Percentiles rank a stretch among this genome's conserved stretches.
phyloP scores from a whole-genome alignment of 768 basidiomycete species.

The Astraeus odoratus region DNA sequence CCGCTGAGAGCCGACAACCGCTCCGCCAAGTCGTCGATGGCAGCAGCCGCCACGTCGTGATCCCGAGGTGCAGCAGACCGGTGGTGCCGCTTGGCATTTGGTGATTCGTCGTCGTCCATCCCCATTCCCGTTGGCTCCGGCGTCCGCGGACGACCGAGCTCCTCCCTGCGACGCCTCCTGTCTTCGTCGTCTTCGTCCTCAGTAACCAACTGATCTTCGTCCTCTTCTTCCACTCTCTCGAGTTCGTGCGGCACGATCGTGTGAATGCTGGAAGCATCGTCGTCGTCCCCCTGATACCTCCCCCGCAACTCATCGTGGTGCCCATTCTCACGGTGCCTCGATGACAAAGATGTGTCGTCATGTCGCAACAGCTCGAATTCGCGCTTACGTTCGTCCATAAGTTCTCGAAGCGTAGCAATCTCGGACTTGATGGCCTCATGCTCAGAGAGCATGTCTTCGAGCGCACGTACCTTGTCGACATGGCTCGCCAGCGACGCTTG shows the following conservation, averaged over 20 bases:
- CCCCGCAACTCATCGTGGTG: slow-evolving; percentile 13
- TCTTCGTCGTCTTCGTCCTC: slow-evolving; percentile 43
- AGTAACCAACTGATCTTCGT: slow-evolving; percentile 47
- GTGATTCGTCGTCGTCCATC: slow-evolving; percentile 40
- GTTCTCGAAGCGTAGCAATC: slow-evolving; percentile 60
- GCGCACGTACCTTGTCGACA: slow-evolving; percentile 73
- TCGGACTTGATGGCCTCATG: slow-evolving; percentile 82
- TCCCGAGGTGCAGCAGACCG: slow-evolving; percentile 13
- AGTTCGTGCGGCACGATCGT: slow-evolving; percentile 67
- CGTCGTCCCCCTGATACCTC: slow-evolving; percentile 47
- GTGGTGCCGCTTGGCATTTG: slow-evolving; percentile 14
- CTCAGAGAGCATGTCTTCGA: slow-evolving; percentile 78
- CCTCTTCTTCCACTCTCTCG: slow-evolving; percentile 69
- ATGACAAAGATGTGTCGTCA: slow-evolving; percentile 15
- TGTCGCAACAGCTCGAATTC: slow-evolving; percentile 34
- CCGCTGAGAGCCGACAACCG: slow-evolving; percentile 56
- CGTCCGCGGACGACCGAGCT: slow-evolving; percentile 67
- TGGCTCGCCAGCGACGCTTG: slow-evolving; percentile 71
- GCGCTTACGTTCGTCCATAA: slow-evolving; percentile 60
- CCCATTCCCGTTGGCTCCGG: slow-evolving; percentile 70
- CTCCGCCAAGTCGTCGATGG: slow-evolving; percentile 51
- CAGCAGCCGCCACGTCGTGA: slow-evolving; percentile 24
- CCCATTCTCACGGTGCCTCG: slow-evolving; percentile 15
- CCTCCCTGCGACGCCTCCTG: slow-evolving; percentile 37
- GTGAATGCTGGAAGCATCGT: slow-evolving; percentile 63